Base-by-base conservation (phyloP, 768 basidiomycete genomes). In the Asterophora lycoperdoides region DNA sequence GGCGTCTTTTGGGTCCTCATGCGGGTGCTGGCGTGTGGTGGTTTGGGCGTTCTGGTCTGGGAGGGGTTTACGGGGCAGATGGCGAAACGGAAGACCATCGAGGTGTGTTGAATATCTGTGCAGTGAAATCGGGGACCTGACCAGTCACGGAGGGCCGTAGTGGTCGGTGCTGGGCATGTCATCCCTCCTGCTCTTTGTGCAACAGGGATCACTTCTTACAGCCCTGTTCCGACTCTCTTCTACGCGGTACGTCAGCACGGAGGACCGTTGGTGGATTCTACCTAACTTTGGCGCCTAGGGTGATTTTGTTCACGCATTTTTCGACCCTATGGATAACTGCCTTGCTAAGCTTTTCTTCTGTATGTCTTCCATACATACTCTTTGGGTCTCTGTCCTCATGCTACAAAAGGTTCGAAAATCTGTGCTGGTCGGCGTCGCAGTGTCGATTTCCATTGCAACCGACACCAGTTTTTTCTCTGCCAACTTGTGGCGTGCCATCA, bases 1-100 rank as follows among this genome's bases (percentile, higher is more conserved):
- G 83, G 83, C 6, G 77, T 85, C 8, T 83, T 89, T 59, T 90
- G 87, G 89, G 72, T 88, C 11, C 71, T 85, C 29, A 82, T 89
- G 69, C 71, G 86, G 53, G 75, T 88, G 41, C 69, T 90, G 44
- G 84, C 83, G 3, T 80, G 81, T 55, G 84, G 80, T n/a, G 84
- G 79, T n/a, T 57, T 87, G 45, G 81, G 79, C 15, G 75, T 80
- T 36, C 55, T 86, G 38, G 64, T 79, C 15, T 83, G 85, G 83
- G 81, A 82, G 52, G 73, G 67, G 1, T 51, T 70, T 41, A 80
- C 78, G 0, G 78, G 78, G 4, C 74, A 81, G 58, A 60, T 80
- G 52, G 68, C 70, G 41, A 81, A 75, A 57, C 74, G 73, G 56
- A 75, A 73, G 55, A 67, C 70, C 20, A 75, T 85, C 30, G 85